Evolutionary conservation across 441 rosid species (phyloP), one percentile per base, ranked within the genome.

Genomic region (Euphorbia celastroides): DNA sequence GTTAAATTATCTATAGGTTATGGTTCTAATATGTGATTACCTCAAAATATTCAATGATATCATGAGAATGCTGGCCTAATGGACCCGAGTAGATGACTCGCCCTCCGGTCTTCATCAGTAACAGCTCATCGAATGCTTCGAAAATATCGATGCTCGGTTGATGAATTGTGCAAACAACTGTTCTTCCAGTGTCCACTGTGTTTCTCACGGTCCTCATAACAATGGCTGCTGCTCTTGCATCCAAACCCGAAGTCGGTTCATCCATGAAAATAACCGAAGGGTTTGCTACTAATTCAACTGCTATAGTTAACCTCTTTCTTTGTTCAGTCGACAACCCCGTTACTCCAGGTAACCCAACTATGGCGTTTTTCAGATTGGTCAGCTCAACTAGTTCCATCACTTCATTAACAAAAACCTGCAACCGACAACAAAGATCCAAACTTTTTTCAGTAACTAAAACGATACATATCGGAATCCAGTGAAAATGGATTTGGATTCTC

Each of bases 181-280:
- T n/a, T n/a, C n/a, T n/a, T n/a, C n/a, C n/a, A n/a, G n/a, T n/a
- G n/a, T n/a, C n/a, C n/a, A n/a, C n/a, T n/a, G n/a, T n/a, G n/a
- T n/a, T n/a, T n/a, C n/a, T n/a, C n/a, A n/a, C n/a, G n/a, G n/a
- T n/a, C n/a, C n/a, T n/a, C n/a, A n/a, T 81, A 67, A 86, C 92
- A 46, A 88, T 84, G 44, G 92, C 95, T 11, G 95, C 88, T 5
- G 92, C 79, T 76, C 92, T 78, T 68, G 90, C 95, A 71, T 86
- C 95, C 30, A 86, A 69, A 28, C 92, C 87, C 3, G 95, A 77
- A 42, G 88, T 86, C n/a, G 92, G 90, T 69, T 88, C 92, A 65
- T 88, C 95, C 92, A 86, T 88, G 81, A 88, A 88, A 5, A 88
- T 83, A 34, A 84, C 73, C 1, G 88, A 86, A 5, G 92, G 95